Percentiles rank a stretch among this genome's conserved stretches.
phyloP scores from a whole-genome alignment of 257 asterid genomes.

The Nicotiana knightiana region DNA sequence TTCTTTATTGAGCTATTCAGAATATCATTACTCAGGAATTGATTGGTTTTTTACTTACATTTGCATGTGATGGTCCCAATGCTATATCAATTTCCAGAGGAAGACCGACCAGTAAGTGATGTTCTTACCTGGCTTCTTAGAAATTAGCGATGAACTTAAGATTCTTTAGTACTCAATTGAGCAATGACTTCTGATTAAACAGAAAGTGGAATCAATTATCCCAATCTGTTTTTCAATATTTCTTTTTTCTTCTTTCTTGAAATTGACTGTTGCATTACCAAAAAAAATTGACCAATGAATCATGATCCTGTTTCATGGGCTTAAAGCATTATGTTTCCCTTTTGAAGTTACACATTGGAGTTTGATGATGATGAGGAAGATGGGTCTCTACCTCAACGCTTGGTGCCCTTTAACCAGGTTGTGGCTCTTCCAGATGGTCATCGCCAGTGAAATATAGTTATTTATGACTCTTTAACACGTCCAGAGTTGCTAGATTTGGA shows the following conservation, averaged over 20 bases:
- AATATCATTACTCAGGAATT: slow-evolving; percentile 15
- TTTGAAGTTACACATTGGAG: slow-evolving; percentile 70
- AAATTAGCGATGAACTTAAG: background rate
- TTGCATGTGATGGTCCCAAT: slow-evolving; percentile 22
- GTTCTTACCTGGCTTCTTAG: background rate
- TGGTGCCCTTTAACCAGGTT: slow-evolving; percentile 79
- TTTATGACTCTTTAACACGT: slow-evolving; percentile 1
- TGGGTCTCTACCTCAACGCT: slow-evolving; percentile 75
- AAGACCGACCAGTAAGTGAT: slow-evolving; percentile 82
- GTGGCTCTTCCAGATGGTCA: slow-evolving; percentile 84
- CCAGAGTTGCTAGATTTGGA: background rate
- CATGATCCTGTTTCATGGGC: background rate
- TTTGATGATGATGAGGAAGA: slow-evolving; percentile 97
- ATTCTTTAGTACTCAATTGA: background rate
- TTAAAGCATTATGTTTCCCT: slow-evolving; percentile 3
- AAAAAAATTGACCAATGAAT: background rate
- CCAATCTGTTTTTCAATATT: background rate
- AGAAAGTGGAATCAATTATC: background rate
- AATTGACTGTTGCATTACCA: background rate
- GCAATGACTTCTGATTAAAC: background rate
- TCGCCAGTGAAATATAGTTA: slow-evolving; percentile 46
- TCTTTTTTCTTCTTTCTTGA: background rate
- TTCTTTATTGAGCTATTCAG: background rate
- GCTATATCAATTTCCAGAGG: slow-evolving; percentile 44
- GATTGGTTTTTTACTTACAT: slow-evolving; percentile 22